phyloP scores from a whole-genome alignment of 208 protist species.

The Leishmania tropica region DNA sequence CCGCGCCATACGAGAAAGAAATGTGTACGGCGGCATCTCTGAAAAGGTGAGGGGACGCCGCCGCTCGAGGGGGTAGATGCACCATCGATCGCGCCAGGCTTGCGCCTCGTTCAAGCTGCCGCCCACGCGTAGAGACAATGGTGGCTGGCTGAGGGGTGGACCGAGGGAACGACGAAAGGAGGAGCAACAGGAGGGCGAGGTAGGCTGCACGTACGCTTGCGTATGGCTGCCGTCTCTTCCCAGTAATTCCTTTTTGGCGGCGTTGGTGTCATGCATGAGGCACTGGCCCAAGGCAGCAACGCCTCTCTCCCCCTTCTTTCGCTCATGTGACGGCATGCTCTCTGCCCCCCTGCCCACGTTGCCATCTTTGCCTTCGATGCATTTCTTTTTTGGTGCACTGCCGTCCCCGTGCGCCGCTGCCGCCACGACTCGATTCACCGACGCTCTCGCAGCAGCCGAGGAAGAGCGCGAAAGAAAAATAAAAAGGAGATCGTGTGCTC shows the following conservation, averaged over 20 bases:
- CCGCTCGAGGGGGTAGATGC: not conserved
- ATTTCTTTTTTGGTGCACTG: not conserved
- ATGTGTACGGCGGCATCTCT: not conserved
- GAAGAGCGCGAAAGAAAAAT: not conserved
- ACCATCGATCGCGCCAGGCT: not conserved
- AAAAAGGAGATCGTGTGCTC: not conserved
- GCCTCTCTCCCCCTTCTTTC: not conserved
- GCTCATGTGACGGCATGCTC: not conserved
- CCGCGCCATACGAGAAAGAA: not conserved
- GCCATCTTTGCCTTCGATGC: not conserved
- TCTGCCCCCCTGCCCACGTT: not conserved
- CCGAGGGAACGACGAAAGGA: not conserved
- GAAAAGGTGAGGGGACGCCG: not conserved
- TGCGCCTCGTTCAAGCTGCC: not conserved
- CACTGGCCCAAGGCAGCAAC: not conserved
- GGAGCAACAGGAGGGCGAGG: too few species aligned
- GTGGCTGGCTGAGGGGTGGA: not conserved
- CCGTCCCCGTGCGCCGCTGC: too few species aligned
- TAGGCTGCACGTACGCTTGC: not conserved
- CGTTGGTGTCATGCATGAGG: not conserved
- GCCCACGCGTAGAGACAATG: not conserved
- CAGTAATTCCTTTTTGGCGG: not conserved
- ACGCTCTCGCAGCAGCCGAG: not conserved
- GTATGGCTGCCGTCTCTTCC: not conserved
- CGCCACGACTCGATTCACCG: not conserved